phyloP scores from a whole-genome alignment of 202 grass and related monocot species.

The Panicum virgatum region DNA sequence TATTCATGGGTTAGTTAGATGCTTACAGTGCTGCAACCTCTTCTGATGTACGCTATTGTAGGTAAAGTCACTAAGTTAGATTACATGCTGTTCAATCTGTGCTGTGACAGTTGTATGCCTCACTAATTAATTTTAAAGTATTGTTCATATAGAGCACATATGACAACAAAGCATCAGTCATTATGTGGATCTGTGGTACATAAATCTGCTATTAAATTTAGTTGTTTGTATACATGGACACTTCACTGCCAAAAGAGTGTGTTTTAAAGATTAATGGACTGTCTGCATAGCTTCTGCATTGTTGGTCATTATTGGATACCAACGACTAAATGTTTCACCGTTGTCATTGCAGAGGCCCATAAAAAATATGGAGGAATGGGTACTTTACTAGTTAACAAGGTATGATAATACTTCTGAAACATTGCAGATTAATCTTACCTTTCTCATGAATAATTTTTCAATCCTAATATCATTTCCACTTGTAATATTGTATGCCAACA shows the following conservation, averaged over 20 bases:
- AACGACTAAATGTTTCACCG: constrained; percentile 20
- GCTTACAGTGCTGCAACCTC: background rate
- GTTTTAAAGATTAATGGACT: background rate
- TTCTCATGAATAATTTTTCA: constrained; percentile 13
- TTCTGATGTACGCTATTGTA: background rate
- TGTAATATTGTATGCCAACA: constrained; percentile 11
- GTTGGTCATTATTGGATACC: background rate
- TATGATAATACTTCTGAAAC: constrained; percentile 27
- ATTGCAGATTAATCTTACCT: background rate
- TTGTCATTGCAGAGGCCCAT: constrained; percentile 80
- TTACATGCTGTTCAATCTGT: background rate
- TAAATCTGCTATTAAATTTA: background rate
- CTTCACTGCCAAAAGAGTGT: background rate
- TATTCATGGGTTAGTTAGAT: background rate
- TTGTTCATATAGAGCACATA: background rate
- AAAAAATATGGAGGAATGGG: constrained; percentile 95
- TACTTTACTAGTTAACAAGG: constrained; percentile 95
- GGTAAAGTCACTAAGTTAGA: background rate
- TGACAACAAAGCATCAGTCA: background rate
- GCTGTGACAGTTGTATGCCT: background rate
- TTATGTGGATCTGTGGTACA: background rate
- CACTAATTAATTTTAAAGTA: background rate
- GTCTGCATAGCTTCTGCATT: background rate
- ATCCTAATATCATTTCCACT: constrained; percentile 14
- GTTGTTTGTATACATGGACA: background rate